Evolutionary conservation across 73 alveolate species (phyloP), one percentile per base, ranked within the genome.

Genomic region (Symbiodinium natans): DNA sequence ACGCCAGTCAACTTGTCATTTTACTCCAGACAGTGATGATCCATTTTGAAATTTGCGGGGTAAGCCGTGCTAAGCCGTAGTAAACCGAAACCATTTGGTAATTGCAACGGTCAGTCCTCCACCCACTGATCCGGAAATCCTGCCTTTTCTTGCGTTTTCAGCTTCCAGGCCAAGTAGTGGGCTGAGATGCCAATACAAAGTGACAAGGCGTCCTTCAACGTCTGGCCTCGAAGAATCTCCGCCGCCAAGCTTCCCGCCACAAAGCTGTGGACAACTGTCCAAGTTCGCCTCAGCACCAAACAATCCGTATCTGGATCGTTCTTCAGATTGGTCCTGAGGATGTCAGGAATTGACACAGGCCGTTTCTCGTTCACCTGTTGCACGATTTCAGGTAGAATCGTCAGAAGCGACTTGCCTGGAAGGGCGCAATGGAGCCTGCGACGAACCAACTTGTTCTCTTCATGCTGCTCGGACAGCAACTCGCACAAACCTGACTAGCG

Each of bases 71-170:
- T n/a, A n/a, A n/a, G n/a, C n/a, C n/a, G n/a, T n/a, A n/a, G n/a
- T n/a, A n/a, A n/a, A n/a, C n/a, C n/a, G n/a, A n/a, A n/a, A n/a
- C n/a, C n/a, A n/a, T n/a, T n/a, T n/a, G n/a, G n/a, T n/a, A n/a
- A n/a, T n/a, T n/a, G n/a, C n/a, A n/a, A n/a, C n/a, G n/a, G n/a
- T n/a, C n/a, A n/a, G n/a, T n/a, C n/a, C n/a, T n/a, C 39, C 7
- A 40, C 25, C 89, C 89, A 82, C 4, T 82, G 39, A 82, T 75
- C 86, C 3, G 89, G 89, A 82, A 82, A 82, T 8, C 89, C 89
- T 39, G 59, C 89, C 68, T 39, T 82, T 11, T 21, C 68, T 19
- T 82, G 63, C 68, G 59, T 4, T 1, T 36, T 36, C 21, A 82
- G 59, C 68, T 82, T 82, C 33, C 39, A 40, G 13, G 89, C 59